Percentiles rank a stretch among this genome's conserved stretches.
phyloP scores from a whole-genome alignment of 805 yeast species.

The Candida easanensis region DNA sequence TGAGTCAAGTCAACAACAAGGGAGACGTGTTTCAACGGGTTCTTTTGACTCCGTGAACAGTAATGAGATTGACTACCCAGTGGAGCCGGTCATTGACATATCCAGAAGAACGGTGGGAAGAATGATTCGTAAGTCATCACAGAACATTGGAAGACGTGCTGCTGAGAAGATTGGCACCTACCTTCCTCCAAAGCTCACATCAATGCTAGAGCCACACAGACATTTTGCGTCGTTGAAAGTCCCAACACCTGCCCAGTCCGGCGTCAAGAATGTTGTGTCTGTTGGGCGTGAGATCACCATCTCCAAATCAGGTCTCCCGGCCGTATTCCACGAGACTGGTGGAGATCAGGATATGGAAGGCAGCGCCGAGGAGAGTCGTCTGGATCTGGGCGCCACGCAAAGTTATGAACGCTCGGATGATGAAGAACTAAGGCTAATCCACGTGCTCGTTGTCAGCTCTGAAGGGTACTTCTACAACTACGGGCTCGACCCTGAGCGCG shows the following conservation, averaged over 20 bases:
- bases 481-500: conserved; percentile 78
- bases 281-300: conserved; percentile 36
- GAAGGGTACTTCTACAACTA: conserved; percentile 82
- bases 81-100: conserved; percentile 68
- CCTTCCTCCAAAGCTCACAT: conserved; percentile 74
- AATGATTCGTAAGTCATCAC: conserved; percentile 74
- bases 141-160: conserved; percentile 71
- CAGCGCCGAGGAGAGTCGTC: not conserved
- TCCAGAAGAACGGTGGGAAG: conserved; percentile 72
- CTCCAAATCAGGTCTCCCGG: conserved; percentile 23
- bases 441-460: conserved; percentile 71
- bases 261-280: conserved; percentile 46
- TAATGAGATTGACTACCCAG: conserved; percentile 14
- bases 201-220: conserved; percentile 84
- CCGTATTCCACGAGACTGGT: conserved; percentile 16
- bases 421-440: conserved; percentile 34
- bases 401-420: conserved; percentile 6
- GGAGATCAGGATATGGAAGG: not conserved
- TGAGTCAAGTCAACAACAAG: conserved; percentile 12
- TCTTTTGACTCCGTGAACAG: conserved; percentile 27
- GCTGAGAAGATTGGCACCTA: conserved; percentile 90
- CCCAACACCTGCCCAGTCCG: conserved; percentile 55
- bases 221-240: conserved; percentile 89
- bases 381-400: not conserved
- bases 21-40: conserved; percentile 24